A percentile compares a stretch with the other conserved stretches of the same genome.
Evolutionary conservation across 768 basidiomycete species (phyloP).

Genomic region (Mycena leptocephala): DNA sequence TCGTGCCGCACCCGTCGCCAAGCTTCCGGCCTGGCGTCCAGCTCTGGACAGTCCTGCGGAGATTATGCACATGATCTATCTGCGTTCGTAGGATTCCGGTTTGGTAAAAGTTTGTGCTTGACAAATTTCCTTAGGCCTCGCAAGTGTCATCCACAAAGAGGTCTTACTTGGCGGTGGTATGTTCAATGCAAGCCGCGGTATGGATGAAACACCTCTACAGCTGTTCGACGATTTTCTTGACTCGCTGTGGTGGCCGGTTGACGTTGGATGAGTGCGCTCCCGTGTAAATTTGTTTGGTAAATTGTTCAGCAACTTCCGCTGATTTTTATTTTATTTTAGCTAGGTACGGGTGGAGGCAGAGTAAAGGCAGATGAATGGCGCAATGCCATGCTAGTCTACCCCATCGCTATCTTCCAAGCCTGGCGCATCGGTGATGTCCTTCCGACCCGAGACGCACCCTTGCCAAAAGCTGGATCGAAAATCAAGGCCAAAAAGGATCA

Average conservation of each 20-base stretch:
- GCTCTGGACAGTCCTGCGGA: not conserved
- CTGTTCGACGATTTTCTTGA: not conserved
- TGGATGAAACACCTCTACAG: not conserved
- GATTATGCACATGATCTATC: constrained; percentile 4
- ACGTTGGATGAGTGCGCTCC: constrained; percentile 6
- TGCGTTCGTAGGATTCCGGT: not conserved
- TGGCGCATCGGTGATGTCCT: not conserved
- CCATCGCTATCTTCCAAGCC: constrained; percentile 1
- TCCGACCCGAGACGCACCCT: not conserved
- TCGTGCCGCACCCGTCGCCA: not conserved
- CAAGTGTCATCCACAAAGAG: not conserved
- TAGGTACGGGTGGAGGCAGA: not conserved
- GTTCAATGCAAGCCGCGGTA: not conserved
- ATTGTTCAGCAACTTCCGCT: not conserved
- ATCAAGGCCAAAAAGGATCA: not conserved
- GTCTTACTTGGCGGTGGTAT: constrained; percentile 3
- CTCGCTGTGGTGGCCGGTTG: not conserved
- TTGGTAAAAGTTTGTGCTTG: not conserved
- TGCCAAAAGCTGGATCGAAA: not conserved
- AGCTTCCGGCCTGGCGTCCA: not conserved
- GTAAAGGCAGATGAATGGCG: constrained; percentile 4
- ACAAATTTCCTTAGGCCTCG: not conserved
- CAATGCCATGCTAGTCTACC: not conserved
- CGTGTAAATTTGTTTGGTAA: not conserved
- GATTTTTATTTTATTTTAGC: not conserved